Conservation (phyloP, 345 rosid genomes). For the Citrus glauca region DNA sequence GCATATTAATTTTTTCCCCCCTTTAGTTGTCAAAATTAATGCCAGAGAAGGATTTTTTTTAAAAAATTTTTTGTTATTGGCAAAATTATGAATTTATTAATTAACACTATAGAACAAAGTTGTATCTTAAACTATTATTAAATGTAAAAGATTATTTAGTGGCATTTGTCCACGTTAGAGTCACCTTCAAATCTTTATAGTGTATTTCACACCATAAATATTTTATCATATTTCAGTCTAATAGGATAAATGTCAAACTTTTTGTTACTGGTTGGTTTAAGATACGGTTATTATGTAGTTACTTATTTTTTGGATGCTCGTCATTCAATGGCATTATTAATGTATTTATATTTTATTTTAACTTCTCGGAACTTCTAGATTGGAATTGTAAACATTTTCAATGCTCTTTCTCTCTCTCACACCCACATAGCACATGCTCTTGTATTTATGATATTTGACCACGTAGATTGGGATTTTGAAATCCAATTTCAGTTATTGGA, state of each 20-base stretch:
- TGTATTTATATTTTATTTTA: background rate
- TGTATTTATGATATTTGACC: background rate
- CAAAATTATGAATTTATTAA: background rate
- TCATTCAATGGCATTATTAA: background rate
- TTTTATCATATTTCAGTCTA: background rate
- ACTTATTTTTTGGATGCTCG: background rate
- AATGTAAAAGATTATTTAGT: background rate
- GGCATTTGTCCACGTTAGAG: background rate
- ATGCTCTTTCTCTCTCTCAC: background rate
- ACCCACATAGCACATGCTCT: background rate
- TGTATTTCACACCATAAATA: background rate
- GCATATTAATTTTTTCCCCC: background rate
- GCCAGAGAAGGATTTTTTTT: background rate
- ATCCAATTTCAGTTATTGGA: background rate
- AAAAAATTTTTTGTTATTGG: background rate
- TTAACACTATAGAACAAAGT: background rate
- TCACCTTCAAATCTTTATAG: too few species aligned
- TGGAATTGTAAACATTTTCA: background rate
- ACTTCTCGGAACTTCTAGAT: background rate
- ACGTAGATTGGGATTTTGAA: background rate
- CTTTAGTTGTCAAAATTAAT: background rate
- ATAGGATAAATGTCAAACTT: background rate
- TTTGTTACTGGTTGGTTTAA: background rate
- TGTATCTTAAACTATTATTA: background rate
- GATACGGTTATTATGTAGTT: background rate